Evolutionary conservation across 2,329 filamentous ascomycete genomes (phyloP), one percentile per base, ranked within the genome.

Genomic region (Fusarium penzigii): DNA sequence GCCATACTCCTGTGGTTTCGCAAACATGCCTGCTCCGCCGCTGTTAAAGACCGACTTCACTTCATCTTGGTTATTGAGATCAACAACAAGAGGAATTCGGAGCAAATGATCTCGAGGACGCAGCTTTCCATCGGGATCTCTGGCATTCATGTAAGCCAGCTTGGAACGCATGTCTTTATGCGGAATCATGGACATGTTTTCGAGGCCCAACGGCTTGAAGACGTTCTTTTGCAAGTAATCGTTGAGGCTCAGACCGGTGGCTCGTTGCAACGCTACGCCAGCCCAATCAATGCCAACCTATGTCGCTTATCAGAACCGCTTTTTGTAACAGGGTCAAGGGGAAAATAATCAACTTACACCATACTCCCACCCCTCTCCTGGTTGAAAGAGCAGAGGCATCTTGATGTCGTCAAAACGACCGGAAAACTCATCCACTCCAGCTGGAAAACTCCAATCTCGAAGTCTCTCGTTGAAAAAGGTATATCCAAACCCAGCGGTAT

Each of bases 11-110:
- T 75, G 74, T 0, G 84, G 83, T 53, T 75, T 77, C 0, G 82
- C 79, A 62, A 82, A 89, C 44, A 81, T 72, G 3, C 86, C 86
- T 3, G 77, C 84, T 5, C 86, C 86, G 6, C 82, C 86, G 41
- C 78, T 80, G 64, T 87, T 78, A 65, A 86, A 80, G 11, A 80
- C 51, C 1, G 54, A 44, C 5, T 70, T 68, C 44, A 72, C 70
- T 42, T 83, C 74, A 7, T 76, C 69, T 11, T 75, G 65, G 6
- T 62, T 43, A 41, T 64, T 43, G 69, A 73, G n/a, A 17, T 64
- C 47, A 10, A 74, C 63, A 1, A 85, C 64, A 0, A 72, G 52
- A 1, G 81, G 72, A 3, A 69, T 67, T 3, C 76, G 76, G 45
- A 76, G 74, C 2, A 79, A 61, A 57, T 87, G 84, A 46, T 86